phyloP scores from a whole-genome alignment of 2,329 filamentous ascomycete genomes.

The Cladosporium sp. region DNA sequence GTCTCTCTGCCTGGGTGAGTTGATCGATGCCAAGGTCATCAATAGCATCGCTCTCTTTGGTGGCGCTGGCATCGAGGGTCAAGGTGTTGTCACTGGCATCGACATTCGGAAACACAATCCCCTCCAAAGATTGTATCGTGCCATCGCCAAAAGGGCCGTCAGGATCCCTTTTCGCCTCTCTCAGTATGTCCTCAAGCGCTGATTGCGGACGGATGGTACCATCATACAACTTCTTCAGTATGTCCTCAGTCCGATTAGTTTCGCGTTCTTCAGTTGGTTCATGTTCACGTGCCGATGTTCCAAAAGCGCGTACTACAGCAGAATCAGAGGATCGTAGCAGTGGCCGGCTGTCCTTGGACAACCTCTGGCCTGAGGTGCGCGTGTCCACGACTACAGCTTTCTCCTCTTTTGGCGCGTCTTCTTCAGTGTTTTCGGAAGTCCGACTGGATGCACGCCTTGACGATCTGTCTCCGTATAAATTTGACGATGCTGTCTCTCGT shows the following conservation, averaged over 20 bases:
- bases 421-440: neutral
- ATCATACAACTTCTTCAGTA: no score
- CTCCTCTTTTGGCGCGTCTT: neutral
- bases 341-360: neutral
- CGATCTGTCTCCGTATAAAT: neutral
- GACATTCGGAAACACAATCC: constrained; percentile 32
- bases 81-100: constrained; percentile 22
- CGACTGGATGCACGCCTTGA: neutral
- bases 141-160: constrained; percentile 37
- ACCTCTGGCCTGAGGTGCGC: no score
- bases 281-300: neutral
- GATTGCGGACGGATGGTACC: constrained; percentile 16
- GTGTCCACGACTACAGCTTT: neutral
- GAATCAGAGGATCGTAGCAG: neutral
- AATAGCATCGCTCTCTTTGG: constrained; percentile 6
- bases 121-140: constrained; percentile 43
- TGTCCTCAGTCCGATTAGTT: no score
- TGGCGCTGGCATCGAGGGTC: constrained; percentile 16
- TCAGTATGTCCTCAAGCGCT: constrained; percentile 36
- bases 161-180: constrained; percentile 29
- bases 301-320: neutral
- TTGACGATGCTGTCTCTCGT: constrained; percentile 1
- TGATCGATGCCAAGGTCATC: constrained; percentile 1
- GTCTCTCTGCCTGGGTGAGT: constrained; percentile 35
- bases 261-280: neutral